phyloP scores from a whole-genome alignment of 2,329 filamentous ascomycete species.

The Penicillium occitanis region DNA sequence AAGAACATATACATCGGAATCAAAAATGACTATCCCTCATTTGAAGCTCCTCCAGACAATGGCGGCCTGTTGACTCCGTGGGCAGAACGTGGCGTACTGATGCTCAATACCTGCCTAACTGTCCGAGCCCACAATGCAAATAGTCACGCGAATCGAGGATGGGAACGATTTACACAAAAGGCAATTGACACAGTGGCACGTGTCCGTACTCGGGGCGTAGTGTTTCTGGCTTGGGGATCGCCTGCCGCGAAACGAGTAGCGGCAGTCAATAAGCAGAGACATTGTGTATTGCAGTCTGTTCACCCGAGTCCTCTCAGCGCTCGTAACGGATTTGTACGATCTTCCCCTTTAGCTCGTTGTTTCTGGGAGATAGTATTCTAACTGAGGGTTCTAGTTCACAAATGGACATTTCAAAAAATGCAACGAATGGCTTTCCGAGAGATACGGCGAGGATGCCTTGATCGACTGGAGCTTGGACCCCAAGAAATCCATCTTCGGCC shows the following conservation, averaged over 20 bases:
- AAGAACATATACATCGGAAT: slow-evolving; percentile 91
- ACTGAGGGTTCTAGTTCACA: slow-evolving; percentile 35
- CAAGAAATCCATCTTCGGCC: slow-evolving; percentile 16
- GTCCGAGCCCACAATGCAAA: slow-evolving; percentile 87
- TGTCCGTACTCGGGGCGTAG: slow-evolving; percentile 75
- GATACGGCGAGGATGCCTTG: slow-evolving; percentile 75
- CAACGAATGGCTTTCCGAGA: slow-evolving; percentile 67
- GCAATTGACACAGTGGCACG: slow-evolving; percentile 84
- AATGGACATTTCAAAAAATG: slow-evolving; percentile 51
- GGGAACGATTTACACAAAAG: slow-evolving; percentile 90
- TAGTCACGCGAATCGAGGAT: slow-evolving; percentile 80
- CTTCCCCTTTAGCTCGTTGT: neutral
- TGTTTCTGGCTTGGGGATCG: slow-evolving; percentile 91
- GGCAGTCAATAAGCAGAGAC: slow-evolving; percentile 69
- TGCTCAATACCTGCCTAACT: slow-evolving; percentile 93
- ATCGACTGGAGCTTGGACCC: slow-evolving; percentile 78
- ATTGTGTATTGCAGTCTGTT: slow-evolving; percentile 80
- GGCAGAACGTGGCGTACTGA: slow-evolving; percentile 87
- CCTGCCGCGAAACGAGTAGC: slow-evolving; percentile 77
- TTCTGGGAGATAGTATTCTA: neutral
- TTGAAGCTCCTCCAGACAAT: slow-evolving; percentile 71
- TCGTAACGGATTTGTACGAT: slow-evolving; percentile 67
- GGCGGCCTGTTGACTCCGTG: slow-evolving; percentile 85
- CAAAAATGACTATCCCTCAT: slow-evolving; percentile 81
- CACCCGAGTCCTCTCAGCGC: slow-evolving; percentile 95